phyloP scores from a whole-genome alignment of 768 basidiomycete genomes.

The Russula brevipes region DNA sequence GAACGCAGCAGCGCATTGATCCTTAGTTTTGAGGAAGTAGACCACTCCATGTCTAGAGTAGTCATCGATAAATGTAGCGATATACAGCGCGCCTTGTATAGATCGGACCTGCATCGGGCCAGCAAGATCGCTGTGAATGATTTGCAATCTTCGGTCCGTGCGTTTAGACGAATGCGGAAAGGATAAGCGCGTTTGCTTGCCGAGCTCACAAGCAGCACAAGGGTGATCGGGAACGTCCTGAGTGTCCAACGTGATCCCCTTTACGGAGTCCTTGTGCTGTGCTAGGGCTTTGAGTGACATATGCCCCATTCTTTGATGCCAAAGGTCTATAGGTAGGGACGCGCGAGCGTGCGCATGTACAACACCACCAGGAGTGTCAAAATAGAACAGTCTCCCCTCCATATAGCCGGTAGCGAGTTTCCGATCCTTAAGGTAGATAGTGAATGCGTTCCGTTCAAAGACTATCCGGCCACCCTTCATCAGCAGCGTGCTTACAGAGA shows the following conservation, averaged over 20 bases:
- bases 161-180: not conserved
- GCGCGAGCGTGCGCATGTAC: not conserved
- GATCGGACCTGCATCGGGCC: not conserved
- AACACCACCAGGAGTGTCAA: not conserved
- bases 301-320: not conserved
- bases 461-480: no score
- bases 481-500: not conserved
- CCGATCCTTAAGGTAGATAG: not conserved
- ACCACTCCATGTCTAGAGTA: not conserved
- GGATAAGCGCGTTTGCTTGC: not conserved
- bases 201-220: not conserved
- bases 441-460: not conserved
- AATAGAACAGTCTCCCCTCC: not conserved
- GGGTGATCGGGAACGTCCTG: not conserved
- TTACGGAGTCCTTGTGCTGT: not conserved
- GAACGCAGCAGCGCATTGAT: not conserved
- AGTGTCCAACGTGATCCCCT: not conserved
- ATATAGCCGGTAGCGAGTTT: not conserved
- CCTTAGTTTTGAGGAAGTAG: not conserved
- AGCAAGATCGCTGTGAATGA: not conserved
- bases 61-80: not conserved
- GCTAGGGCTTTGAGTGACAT: not conserved
- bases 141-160: not conserved
- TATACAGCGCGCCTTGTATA: not conserved
- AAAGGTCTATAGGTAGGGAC: not conserved